Evolutionary conservation across 495 filamentous ascomycete species (phyloP), one percentile per base, ranked within the genome.

Genomic region (Chaetomium fimeti): DNA sequence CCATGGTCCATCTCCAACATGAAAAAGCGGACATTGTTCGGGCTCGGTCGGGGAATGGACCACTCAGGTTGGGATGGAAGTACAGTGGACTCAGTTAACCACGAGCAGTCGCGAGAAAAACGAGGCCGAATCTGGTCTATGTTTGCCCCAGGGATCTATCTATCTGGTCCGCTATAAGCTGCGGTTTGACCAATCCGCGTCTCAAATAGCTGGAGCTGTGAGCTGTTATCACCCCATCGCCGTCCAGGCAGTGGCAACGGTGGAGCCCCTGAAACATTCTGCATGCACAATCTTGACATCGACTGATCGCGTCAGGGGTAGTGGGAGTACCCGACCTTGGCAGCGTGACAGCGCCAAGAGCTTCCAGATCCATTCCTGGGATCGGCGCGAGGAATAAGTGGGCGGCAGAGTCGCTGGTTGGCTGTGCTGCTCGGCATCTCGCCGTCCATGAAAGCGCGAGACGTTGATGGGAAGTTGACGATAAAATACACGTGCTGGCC

Each of bases 361-460:
- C 12, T 38, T 24, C 57, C 24, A 51, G 18, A 48, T 8, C 5
- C 42, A 18, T n/a, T 60, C 28, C 62, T 56, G 40, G 55, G 25
- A 20, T 64, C 52, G 53, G 45, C n/a, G 29, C 29, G 25, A 7
- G 1, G 22, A 61, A 61, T 36, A 61, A 66, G 64, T 58, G 60
- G 59, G 42, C 7, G 47, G 29, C 8, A 51, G 40, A 27, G 29
- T 29, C 4, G 40, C 12, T 67, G 65, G 57, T 67, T 67, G 60
- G 65, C 27, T 25, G 22, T 2, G 20, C 0, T 38, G 18, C 47
- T 67, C 65, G 65, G 65, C 65, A 27, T 56, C 60, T 57, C 65
- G 65, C 59, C 45, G 48, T 57, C 59, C 40, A 42, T 22, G 28
- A 63, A 67, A 67, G 54, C 65, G 65, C 65, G 65, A 67, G 43